phyloP scores from a whole-genome alignment of 768 basidiomycete genomes.

The Rhodocollybia butyracea region DNA sequence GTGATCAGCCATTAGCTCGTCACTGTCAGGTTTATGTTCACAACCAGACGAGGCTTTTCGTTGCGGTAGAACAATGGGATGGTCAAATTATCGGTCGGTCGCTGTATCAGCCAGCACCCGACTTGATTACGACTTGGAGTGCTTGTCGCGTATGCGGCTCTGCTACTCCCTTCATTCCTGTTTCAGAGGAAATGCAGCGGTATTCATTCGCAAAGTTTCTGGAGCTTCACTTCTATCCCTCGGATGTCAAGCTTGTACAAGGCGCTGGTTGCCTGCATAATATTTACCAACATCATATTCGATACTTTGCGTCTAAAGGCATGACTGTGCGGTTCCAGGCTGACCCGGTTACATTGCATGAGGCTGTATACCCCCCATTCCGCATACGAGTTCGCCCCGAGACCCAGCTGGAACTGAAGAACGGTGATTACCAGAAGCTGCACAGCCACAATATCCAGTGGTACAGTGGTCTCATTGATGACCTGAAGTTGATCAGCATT shows the following conservation, averaged over 20 bases:
- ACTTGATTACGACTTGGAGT: conserved; percentile 89
- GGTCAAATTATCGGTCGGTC: conserved; percentile 64
- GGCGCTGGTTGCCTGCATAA: conserved; percentile 93
- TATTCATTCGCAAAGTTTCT: conserved; percentile 97
- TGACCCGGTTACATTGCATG: conserved; percentile 78
- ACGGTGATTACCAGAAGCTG: conserved; percentile 80
- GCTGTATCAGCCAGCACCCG: conserved; percentile 55
- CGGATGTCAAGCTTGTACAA: conserved; percentile 78
- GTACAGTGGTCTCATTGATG: conserved; percentile 75
- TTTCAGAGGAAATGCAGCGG: conserved; percentile 88
- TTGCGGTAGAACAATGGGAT: conserved; percentile 89
- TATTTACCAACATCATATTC: conserved; percentile 87
- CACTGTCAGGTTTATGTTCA: conserved; percentile 94
- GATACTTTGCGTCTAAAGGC: conserved; percentile 82
- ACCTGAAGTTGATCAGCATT: conserved; percentile 71
- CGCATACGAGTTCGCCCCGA: conserved; percentile 84
- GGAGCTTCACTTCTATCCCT: conserved; percentile 93
- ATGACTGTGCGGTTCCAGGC: conserved; percentile 89
- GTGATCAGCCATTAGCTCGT: conserved; percentile 72
- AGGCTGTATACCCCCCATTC: conserved; percentile 87
- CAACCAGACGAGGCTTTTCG: conserved; percentile 75
- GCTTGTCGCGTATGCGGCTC: conserved; percentile 76
- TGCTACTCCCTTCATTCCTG: conserved; percentile 83
- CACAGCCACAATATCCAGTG: conserved; percentile 68
- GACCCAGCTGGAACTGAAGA: conserved; percentile 85